Evolutionary conservation across 306 rosid species (phyloP).

Genomic region (Dryas octopetala): DNA sequence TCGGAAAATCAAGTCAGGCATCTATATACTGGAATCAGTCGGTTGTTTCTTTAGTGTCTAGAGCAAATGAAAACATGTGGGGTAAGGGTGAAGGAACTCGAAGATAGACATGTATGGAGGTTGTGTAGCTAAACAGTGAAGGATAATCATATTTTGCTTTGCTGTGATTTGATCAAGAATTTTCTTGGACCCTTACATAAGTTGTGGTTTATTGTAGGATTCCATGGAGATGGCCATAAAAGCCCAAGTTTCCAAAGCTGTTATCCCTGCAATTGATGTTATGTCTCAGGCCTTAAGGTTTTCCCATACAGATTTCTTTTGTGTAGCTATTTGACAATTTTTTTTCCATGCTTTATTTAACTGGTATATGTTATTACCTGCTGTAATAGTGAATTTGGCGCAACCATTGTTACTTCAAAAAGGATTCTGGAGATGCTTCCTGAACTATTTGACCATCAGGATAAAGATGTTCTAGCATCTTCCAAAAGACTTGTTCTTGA

Average conservation of each 20-base stretch:
- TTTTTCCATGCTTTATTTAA: conserved; percentile 11
- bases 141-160: not conserved
- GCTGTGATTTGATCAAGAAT: not conserved
- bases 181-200: conserved; percentile 19
- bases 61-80: not conserved
- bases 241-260: conserved; percentile 94
- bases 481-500: conserved; percentile 97
- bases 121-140: not conserved
- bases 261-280: conserved; percentile 97
- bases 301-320: conserved; percentile 25
- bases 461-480: conserved; percentile 97
- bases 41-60: not conserved
- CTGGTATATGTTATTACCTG: conserved; percentile 2
- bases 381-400: conserved; percentile 80
- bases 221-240: conserved; percentile 99
- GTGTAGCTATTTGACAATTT: conserved; percentile 13
- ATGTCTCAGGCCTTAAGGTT: conserved; percentile 99
- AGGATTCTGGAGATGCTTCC: conserved; percentile 96
- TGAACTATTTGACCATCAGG: conserved; percentile 98
- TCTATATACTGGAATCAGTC: not conserved
- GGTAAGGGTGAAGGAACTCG: not conserved
- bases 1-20: not conserved
- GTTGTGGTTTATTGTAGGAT: conserved; percentile 61
- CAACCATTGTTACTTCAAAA: conserved; percentile 85
- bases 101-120: not conserved